Evolutionary conservation across 495 filamentous ascomycete genomes (phyloP), one percentile per base, ranked within the genome.

Genomic region (Aspergillus sclerotiicarbonarius): DNA sequence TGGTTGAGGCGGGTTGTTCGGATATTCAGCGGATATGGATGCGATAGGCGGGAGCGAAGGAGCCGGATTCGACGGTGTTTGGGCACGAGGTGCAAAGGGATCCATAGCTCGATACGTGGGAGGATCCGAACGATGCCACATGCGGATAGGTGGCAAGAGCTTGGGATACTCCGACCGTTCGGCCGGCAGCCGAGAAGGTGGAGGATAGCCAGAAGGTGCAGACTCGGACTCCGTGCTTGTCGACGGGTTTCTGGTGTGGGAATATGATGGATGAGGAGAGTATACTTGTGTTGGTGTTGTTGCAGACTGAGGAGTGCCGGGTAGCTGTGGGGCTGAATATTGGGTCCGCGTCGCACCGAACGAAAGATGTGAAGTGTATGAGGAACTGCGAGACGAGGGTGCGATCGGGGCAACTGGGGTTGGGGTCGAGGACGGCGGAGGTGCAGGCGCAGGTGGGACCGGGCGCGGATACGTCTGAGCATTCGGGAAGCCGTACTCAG

Each of bases 401-500:
- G 55, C 51, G 33, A 51, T 31, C 19, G 62, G 41, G 19, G 54
- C 48, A 32, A 66, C 45, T 44, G 67, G 63, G 19, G 65, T 49
- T 15, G 72, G 71, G 19, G 69, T 51, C n/a, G 62, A 51, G 13
- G 57, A 39, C 15, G 59, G 8, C n/a, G 62, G 60, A 44, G 67
- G 62, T 44, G 71, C 60, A 33, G 72, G 73, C 43, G 70, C 67
- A 35, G 75, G 73, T 30, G 67, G 68, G 51, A 70, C 71, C 0
- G 68, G 62, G 44, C 69, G 65, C 46, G 71, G 70, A 48, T 71
- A 74, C 8, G 66, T 62, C 50, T 69, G 77, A 33, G 67, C 68
- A 67, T 61, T 71, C 65, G 67, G 64, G 72, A 67, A 62, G 61
- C 72, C 69, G 71, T 82, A 83, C 45, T 87, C 85, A 8, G 78